phyloP scores from a whole-genome alignment of 495 filamentous ascomycete species.

The Bryoglossum gracile region DNA sequence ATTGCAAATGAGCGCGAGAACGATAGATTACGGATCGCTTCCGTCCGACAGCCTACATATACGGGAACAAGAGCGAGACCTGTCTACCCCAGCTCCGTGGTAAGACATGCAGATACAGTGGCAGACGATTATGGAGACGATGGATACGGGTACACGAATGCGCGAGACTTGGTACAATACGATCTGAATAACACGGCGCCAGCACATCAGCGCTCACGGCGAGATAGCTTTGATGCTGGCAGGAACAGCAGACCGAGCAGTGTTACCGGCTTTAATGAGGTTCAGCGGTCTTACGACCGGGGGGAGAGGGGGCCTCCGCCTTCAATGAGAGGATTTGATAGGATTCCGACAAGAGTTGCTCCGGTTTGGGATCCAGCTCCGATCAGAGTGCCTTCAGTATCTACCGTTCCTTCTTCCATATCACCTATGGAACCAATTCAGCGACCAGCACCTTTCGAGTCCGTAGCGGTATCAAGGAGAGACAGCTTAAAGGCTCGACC shows the following conservation, averaged over 20 bases:
- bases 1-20: constrained; percentile 15
- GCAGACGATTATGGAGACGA: constrained; percentile 57
- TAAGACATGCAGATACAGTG: constrained; percentile 26
- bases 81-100: constrained; percentile 9
- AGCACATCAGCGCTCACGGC: constrained; percentile 32
- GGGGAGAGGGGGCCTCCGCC: constrained; percentile 51
- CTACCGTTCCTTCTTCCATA: constrained; percentile 9
- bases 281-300: constrained; percentile 37
- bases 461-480: constrained; percentile 8
- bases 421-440: constrained; percentile 14
- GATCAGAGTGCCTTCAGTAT: constrained; percentile 36
- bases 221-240: constrained; percentile 43
- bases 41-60: constrained; percentile 25
- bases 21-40: constrained; percentile 16
- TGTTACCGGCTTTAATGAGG: constrained; percentile 54
- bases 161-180: constrained; percentile 59
- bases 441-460: constrained; percentile 17
- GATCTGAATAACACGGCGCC: constrained; percentile 44
- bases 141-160: constrained; percentile 66
- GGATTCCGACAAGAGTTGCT: constrained; percentile 35
- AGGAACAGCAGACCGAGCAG: constrained; percentile 50
- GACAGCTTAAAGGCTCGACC: constrained; percentile 28
- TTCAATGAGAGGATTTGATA: constrained; percentile 56
- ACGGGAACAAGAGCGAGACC: constrained; percentile 13
- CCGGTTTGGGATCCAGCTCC: constrained; percentile 32